Base-by-base conservation (phyloP, 2,329 filamentous ascomycete genomes). In the Thermothelomyces thermophilus region DNA sequence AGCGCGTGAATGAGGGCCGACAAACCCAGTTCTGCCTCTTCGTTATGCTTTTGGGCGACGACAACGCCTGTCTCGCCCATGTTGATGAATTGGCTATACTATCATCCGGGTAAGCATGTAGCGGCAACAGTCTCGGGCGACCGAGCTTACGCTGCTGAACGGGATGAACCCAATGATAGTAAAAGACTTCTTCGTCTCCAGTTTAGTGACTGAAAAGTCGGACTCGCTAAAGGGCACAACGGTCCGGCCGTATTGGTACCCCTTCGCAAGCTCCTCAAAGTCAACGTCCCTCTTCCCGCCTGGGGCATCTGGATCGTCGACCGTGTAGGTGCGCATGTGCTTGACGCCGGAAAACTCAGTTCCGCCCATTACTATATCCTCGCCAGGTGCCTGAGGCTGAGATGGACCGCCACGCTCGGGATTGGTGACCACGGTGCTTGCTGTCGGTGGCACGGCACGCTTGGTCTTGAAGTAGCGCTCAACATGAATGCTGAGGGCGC, bases 381-480 rank as follows among this genome's bases (percentile, higher is more conserved):
- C 72, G 66, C 70, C 68, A 22, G 77, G 68, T 13, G 77, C 59
- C 0, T 75, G 73, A 7, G 76, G 76, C 54, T 84, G 75, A 2
- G 76, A 68, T 7, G 55, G 56, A 2, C 57, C 71, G 33, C 68
- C 73, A 2, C 68, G 65, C 31, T 82, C 77, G 7, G 71, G 70
- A 46, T 72, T 75, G 47, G 75, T 56, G 3, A 89, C 84, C 50
- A 91, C 94, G 1, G 82, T 85, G 63, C 83, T 94, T 22, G 91
- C 89, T 8, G 84, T 77, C 2, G 84, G 82, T 1, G 90, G 77
- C 53, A 79, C 79, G 7, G 89, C 88, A 24, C 84, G 71, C 67
- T 90, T 88, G 0, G 86, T 93, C 65, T 86, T 86, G 60, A 90
- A 91, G 65, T 94, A 98, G 49, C 93, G 81, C 66, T 97, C 90